phyloP scores from a whole-genome alignment of 345 rosid species.

The Noccaea bulbosa region DNA sequence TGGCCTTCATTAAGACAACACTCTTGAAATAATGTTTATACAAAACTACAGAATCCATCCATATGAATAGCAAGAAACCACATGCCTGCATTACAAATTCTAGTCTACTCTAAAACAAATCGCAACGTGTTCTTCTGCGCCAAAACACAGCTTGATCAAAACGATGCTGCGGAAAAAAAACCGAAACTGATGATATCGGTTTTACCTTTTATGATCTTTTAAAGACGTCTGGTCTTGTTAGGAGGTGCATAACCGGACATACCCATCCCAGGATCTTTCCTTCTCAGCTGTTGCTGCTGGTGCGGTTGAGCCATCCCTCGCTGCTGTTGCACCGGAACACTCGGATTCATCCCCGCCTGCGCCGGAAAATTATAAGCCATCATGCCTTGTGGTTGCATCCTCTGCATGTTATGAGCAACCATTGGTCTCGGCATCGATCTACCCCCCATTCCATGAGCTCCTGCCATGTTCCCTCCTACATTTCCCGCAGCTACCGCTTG shows the following conservation, averaged over 20 bases:
- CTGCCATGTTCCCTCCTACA: constrained; percentile 62
- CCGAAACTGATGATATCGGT: neutral
- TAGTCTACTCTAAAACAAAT: constrained; percentile 28
- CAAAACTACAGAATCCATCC: constrained; percentile 26
- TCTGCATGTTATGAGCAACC: constrained; percentile 69
- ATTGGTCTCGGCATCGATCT: constrained; percentile 76
- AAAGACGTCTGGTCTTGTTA: constrained; percentile 81
- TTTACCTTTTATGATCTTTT: constrained; percentile 29
- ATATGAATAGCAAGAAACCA: constrained; percentile 33
- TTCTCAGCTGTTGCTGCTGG: constrained; percentile 77
- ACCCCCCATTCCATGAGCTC: constrained; percentile 62
- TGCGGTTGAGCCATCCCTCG: constrained; percentile 70
- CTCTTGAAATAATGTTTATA: constrained; percentile 29
- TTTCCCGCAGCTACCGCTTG: constrained; percentile 74
- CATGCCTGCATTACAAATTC: constrained; percentile 25
- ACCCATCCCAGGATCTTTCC: constrained; percentile 88
- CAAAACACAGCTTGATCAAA: constrained; percentile 1
- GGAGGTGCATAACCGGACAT: constrained; percentile 86
- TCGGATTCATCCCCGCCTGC: constrained; percentile 79
- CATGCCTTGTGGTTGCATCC: constrained; percentile 83
- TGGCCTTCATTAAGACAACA: constrained; percentile 28
- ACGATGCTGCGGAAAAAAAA: neutral
- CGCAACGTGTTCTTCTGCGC: constrained; percentile 17
- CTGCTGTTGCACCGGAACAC: constrained; percentile 79
- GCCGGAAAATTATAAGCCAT: constrained; percentile 66